Base-by-base conservation (phyloP, 257 asterid genomes). In the Gentiana dahurica region DNA sequence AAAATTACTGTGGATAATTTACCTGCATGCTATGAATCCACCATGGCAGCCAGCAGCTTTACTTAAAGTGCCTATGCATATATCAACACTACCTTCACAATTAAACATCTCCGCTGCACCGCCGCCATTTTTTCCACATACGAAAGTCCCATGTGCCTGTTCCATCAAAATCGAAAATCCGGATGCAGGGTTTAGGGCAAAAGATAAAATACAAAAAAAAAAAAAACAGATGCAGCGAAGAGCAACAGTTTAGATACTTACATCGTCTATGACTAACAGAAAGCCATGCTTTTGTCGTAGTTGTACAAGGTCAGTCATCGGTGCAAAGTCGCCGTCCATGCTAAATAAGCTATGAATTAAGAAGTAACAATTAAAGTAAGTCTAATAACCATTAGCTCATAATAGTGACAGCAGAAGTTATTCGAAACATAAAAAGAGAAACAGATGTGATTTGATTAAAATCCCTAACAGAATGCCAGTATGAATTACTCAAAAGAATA, bases 281-380 rank as follows among this genome's bases (percentile, higher is more conserved):
- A 92, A 92, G 12, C 81, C 85, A 65, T 92, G 95, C 82, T 81
- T 92, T 74, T 70, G 77, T 12, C 97, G 95, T 49, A 92, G 99
- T 72, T 75, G 78, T 66, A 77, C 89, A 60, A 92, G 95, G 77
- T 83, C 94, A 49, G 34, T 53, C 80, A 92, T 77, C 15, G 97
- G 97, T 24, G 97, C 99, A 71, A 88, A 88, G 78, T 88, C 97
- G 65, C 99, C 99, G 67, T 92, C 99, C 99, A 92, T 92, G 73
- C 99, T 92, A 75, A 92, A 92, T 61, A 92, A 74, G 72, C 99
- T 92, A 81, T 24, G 24, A 24, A 24, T 55, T 59, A 72, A 63
- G 59, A 59, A 62, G 54, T 24, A 53, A 6, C 33, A n/a, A 63
- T 51, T 24, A 34, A n/a, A 63, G 51, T 37, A 58, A 41, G 35